Conservation (phyloP, 208 protist genomes). For the Leishmania lainsoni region DNA sequence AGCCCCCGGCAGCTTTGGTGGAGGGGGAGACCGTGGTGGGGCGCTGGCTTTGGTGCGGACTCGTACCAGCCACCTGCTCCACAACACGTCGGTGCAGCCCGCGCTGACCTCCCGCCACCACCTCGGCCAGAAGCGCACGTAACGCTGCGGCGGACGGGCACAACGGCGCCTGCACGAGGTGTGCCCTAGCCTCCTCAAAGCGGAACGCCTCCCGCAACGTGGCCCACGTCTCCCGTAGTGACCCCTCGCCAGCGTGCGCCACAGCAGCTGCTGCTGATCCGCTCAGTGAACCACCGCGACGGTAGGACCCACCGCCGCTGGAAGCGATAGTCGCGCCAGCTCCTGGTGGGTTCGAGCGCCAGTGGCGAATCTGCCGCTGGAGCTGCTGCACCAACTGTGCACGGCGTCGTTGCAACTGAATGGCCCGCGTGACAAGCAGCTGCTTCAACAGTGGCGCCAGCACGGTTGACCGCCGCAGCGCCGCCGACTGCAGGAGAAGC, state of each 20-base stretch:
- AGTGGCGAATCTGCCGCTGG: constrained; percentile 24
- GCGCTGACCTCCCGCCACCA: constrained; percentile 20
- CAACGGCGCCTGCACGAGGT: constrained; percentile 32
- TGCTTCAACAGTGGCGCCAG: constrained; percentile 28
- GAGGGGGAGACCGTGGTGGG: not conserved
- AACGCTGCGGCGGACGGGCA: constrained; percentile 27
- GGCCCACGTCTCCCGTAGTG: constrained; percentile 21
- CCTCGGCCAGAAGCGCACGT: constrained; percentile 24
- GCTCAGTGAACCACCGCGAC: not conserved
- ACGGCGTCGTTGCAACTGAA: constrained; percentile 42
- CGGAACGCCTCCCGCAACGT: constrained; percentile 23
- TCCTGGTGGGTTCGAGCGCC: constrained; percentile 2
- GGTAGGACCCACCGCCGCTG: not conserved
- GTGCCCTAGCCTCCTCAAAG: constrained; percentile 18
- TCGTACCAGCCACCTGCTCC: constrained; percentile 14
- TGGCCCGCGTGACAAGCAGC: constrained; percentile 30
- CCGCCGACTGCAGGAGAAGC: constrained; percentile 26
- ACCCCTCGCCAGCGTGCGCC: not conserved
- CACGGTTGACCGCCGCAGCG: constrained; percentile 22
- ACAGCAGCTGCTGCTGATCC: not conserved
- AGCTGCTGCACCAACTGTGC: constrained; percentile 39
- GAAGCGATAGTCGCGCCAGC: not conserved
- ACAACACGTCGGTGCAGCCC: constrained; percentile 28
- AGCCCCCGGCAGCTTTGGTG: not conserved
- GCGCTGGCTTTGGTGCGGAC: not conserved